Percentiles rank a stretch among this genome's conserved stretches.
Conservation (phyloP, 495 filamentous ascomycete species). For the Talaromyces ruber region DNA sequence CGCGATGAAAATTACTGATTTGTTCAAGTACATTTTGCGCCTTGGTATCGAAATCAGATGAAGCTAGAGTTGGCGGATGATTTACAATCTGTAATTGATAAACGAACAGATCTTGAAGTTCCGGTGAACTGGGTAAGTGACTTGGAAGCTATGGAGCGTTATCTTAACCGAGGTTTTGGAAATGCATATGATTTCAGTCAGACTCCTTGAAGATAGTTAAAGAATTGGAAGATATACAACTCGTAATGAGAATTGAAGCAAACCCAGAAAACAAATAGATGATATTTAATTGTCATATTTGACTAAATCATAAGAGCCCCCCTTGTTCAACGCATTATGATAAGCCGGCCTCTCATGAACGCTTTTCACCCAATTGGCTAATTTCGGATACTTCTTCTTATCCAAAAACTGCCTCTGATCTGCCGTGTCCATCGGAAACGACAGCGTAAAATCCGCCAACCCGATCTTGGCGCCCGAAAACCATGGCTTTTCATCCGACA, state of each 20-base stretch:
- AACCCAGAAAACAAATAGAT: background rate
- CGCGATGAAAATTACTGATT: background rate
- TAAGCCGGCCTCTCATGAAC: conserved; percentile 20
- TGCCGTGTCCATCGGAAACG: conserved; percentile 7
- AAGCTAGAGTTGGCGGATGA: conserved; percentile 38
- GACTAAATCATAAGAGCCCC: conserved; percentile 10
- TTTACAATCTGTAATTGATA: conserved; percentile 26
- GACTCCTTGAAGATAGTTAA: background rate
- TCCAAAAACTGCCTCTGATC: conserved; percentile 9
- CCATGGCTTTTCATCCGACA: conserved; percentile 7
- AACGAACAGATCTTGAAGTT: conserved; percentile 26
- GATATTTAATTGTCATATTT: conserved; percentile 1
- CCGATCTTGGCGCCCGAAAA: conserved; percentile 4
- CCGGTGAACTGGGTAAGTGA: conserved; percentile 32
- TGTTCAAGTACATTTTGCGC: conserved; percentile 26
- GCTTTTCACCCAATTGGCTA: conserved; percentile 17
- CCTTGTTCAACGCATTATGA: conserved; percentile 20
- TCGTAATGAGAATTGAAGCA: background rate
- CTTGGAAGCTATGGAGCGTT: conserved; percentile 21
- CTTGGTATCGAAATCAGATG: conserved; percentile 44
- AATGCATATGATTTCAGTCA: conserved; percentile 44
- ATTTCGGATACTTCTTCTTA: conserved; percentile 16
- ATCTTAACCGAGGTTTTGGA: conserved; percentile 38
- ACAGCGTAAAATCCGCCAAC: conserved; percentile 6
- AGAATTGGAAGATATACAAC: background rate